These are phyloP conservation scores for Fragaria vesca DNA, from an alignment of 306 rosid genomes.

Conservation along the genomic window DNA sequence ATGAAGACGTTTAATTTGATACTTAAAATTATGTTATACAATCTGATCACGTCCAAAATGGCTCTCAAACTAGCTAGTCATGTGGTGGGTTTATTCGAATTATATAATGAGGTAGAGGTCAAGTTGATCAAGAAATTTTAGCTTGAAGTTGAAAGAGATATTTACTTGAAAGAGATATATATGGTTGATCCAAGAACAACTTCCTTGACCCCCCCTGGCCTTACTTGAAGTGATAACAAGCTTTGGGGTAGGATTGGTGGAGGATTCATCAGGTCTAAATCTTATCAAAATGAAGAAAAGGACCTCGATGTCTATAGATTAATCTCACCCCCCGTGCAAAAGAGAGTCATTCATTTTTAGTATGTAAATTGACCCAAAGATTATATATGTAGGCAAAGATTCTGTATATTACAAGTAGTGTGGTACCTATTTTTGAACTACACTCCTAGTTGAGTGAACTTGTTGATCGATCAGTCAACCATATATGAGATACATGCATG, in stretches of 20 bases:
- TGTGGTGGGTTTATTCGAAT: background rate
- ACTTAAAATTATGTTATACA: background rate
- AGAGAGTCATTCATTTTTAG: background rate
- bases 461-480: background rate
- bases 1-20: too few relatives aligned
- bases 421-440: background rate
- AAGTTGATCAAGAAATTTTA: constrained; percentile 15
- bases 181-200: background rate
- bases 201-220: background rate
- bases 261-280: constrained; percentile 13
- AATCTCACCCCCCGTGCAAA: background rate
- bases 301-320: background rate
- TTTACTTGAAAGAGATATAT: constrained; percentile 9
- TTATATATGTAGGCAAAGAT: background rate
- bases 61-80: background rate
- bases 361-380: constrained; percentile 5
- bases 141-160: constrained; percentile 4
- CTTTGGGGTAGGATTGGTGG: constrained; percentile 9
- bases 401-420: background rate
- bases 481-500: background rate
- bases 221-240: constrained; percentile 1
- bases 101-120: constrained; percentile 10
- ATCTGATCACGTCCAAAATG: background rate
- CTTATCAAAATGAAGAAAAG: constrained; percentile 8
- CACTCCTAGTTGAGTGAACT: background rate